A percentile compares a stretch with the other conserved stretches of the same genome.
Evolutionary conservation across 2,329 filamentous ascomycete genomes (phyloP).

Genomic region (Exophiala mesophila): DNA sequence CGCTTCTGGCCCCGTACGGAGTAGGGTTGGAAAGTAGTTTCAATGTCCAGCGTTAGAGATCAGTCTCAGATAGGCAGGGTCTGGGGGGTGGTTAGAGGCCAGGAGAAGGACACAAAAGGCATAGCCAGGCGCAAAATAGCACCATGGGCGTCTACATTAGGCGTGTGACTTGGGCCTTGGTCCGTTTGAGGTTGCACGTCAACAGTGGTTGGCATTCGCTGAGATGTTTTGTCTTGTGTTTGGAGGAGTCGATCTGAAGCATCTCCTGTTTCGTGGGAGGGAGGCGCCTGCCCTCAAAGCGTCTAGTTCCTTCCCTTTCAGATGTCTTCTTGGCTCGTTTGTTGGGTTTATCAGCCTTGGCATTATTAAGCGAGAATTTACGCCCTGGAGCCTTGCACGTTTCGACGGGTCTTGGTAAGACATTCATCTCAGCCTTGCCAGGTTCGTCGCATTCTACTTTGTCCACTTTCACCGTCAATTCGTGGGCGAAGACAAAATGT

Average conservation of each 20-base stretch:
- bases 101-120: conserved; percentile 1
- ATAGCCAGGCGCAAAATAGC: conserved; percentile 4
- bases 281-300: no score
- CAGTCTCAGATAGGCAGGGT: conserved; percentile 16
- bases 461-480: no score
- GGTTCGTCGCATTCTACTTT: neutral
- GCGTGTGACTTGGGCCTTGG: no score
- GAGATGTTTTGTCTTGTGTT: conserved; percentile 19
- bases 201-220: conserved; percentile 16
- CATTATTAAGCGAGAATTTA: neutral
- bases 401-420: neutral
- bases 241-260: conserved; percentile 17
- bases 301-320: no score
- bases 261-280: conserved; percentile 12
- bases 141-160: conserved; percentile 5
- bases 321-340: neutral
- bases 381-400: neutral
- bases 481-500: no score
- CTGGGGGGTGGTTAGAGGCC: conserved; percentile 13
- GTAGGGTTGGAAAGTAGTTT: conserved; percentile 8
- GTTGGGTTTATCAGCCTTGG: neutral
- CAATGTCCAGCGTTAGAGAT: conserved; percentile 11
- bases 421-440: neutral
- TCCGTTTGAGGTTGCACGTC: conserved; percentile 18
- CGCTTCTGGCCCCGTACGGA: conserved; percentile 15